Percentiles rank a stretch among this genome's conserved stretches.
phyloP scores from a whole-genome alignment of 768 basidiomycete species.

The Boletus reticulatus region DNA sequence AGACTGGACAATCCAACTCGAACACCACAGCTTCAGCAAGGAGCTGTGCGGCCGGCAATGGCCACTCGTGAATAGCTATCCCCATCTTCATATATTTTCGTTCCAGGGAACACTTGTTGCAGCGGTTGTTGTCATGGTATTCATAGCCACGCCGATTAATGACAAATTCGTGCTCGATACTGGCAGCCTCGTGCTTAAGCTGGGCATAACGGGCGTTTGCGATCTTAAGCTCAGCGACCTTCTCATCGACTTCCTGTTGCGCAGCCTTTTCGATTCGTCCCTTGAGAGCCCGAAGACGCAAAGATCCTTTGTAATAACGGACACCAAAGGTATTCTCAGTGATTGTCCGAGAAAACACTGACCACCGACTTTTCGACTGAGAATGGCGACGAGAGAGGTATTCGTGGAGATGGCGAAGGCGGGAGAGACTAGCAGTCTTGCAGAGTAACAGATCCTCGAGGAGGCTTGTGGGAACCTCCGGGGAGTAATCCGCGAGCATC shows the following conservation, averaged over 20 bases:
- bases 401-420: constrained; percentile 23
- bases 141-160: no score
- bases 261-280: no score
- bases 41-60: no score
- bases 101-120: no score
- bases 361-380: constrained; percentile 13
- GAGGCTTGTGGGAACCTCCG: constrained; percentile 29
- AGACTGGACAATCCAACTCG: constrained; percentile 38
- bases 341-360: constrained; percentile 33
- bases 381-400: constrained; percentile 35
- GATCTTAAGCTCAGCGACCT: constrained; percentile 26
- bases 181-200: no score
- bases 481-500: constrained; percentile 31
- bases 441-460: constrained; percentile 30
- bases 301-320: constrained; percentile 33
- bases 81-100: no score
- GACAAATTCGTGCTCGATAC: no score
- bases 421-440: constrained; percentile 25
- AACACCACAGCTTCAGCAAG: constrained; percentile 36
- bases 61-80: constrained; percentile 48
- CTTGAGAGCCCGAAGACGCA: no score
- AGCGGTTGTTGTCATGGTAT: no score
- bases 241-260: constrained; percentile 19
- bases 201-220: constrained; percentile 22
- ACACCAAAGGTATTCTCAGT: constrained; percentile 28